phyloP scores from a whole-genome alignment of 1,139 yeast species.

The Diutina mesorugosa region DNA sequence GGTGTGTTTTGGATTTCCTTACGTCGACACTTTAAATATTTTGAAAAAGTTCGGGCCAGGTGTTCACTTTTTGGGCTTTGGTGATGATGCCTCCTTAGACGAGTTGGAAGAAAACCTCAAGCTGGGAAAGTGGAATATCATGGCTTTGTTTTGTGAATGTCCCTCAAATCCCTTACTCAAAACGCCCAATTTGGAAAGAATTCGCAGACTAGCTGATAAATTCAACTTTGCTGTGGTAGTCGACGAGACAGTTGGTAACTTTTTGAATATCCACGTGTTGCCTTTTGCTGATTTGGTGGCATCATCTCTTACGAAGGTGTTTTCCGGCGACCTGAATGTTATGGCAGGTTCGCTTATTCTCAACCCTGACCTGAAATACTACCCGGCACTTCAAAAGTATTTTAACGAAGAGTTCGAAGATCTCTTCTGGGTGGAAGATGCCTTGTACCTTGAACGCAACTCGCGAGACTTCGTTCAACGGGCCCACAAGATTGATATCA shows the following conservation, averaged over 20 bases:
- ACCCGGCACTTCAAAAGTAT: constrained; percentile 37
- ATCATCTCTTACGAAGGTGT: constrained; percentile 81
- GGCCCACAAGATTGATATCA: constrained; percentile 53
- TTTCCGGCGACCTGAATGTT: constrained; percentile 89
- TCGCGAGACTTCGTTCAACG: constrained; percentile 77
- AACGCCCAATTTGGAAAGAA: constrained; percentile 61
- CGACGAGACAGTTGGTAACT: constrained; percentile 91
- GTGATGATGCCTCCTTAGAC: constrained; percentile 61
- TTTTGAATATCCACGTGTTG: constrained; percentile 69
- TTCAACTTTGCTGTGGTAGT: constrained; percentile 69
- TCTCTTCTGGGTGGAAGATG: constrained; percentile 86
- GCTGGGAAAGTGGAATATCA: constrained; percentile 48
- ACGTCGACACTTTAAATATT: constrained; percentile 82
- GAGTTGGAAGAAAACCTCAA: constrained; percentile 50
- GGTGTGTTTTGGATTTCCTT: constrained; percentile 91
- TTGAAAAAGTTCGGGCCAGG: constrained; percentile 85
- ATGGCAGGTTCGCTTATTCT: constrained; percentile 86
- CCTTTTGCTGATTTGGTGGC: constrained; percentile 79
- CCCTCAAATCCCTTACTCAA: constrained; percentile 86
- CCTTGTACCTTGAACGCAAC: constrained; percentile 81
- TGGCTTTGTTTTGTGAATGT: constrained; percentile 77
- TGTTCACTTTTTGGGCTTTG: constrained; percentile 70
- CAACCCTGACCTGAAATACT: constrained; percentile 51
- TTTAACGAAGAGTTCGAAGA: constrained; percentile 54
- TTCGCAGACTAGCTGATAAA: constrained; percentile 53